Percentiles rank a stretch among this genome's conserved stretches.
These are phyloP conservation scores for Quambalaria eucalypti DNA, from an alignment of 1,284 basidiomycete genomes.

Conservation along the genomic window DNA sequence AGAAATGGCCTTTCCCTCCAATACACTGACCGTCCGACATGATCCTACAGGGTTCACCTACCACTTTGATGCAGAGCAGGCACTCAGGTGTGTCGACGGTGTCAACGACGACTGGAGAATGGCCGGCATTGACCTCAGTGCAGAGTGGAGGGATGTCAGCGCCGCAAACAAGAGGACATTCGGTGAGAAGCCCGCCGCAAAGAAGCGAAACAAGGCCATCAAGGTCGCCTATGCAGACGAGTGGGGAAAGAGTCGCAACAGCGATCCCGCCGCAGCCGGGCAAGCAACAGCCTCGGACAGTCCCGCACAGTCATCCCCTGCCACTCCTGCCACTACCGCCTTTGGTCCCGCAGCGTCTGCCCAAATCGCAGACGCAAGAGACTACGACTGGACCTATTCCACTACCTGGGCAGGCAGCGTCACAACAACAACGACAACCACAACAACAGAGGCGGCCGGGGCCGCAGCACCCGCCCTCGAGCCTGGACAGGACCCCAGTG, in stretches of 20 bases:
- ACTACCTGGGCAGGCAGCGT: conserved; percentile 66
- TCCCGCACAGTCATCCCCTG: background rate
- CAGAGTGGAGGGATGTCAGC: background rate
- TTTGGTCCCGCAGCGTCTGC: conserved; percentile 9
- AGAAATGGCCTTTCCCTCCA: conserved; percentile 94
- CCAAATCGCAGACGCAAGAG: conserved; percentile 27
- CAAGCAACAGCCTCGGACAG: background rate
- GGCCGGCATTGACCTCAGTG: conserved; percentile 54
- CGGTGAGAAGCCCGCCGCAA: conserved; percentile 4
- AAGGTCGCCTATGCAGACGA: conserved; percentile 88
- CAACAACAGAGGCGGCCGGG: background rate
- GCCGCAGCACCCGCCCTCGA: conserved; percentile 10
- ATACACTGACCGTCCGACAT: conserved; percentile 59
- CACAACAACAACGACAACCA: background rate
- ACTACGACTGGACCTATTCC: conserved; percentile 96
- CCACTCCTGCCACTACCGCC: background rate
- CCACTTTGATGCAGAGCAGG: conserved; percentile 61
- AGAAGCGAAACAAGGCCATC: conserved; percentile 54
- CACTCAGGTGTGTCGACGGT: conserved; percentile 62
- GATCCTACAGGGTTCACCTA: conserved; percentile 59
- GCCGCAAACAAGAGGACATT: background rate
- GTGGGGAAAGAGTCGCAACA: conserved; percentile 78
- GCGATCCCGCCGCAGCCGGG: background rate
- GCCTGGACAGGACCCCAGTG: conserved; percentile 24
- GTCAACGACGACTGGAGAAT: conserved; percentile 66